Evolutionary conservation across 2,329 filamentous ascomycete genomes (phyloP).

Genomic region (Sclerotinia subarctica): DNA sequence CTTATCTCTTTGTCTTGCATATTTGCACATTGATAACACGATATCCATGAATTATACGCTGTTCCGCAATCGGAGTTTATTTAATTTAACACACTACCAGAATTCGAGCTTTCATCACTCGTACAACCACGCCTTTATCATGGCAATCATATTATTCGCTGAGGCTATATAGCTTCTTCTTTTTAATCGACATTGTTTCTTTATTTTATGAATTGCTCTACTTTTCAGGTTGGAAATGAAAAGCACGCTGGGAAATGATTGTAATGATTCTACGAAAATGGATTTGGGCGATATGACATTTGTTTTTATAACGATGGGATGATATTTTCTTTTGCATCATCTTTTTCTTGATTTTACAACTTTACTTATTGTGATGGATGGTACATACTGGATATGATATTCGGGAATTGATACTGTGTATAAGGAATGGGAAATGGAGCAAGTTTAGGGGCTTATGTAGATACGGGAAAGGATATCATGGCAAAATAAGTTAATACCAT

Average conservation of each 20-base stretch:
- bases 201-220: slow-evolving; percentile 4
- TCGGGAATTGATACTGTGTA: slow-evolving; percentile 10
- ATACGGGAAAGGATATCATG: background rate
- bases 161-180: background rate
- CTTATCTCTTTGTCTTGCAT: slow-evolving; percentile 8
- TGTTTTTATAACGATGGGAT: background rate
- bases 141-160: slow-evolving; percentile 7
- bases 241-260: slow-evolving; percentile 15
- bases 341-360: background rate
- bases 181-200: slow-evolving; percentile 12
- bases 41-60: slow-evolving; percentile 12
- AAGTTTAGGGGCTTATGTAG: background rate
- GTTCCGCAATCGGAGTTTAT: background rate
- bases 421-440: background rate
- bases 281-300: background rate
- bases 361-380: background rate
- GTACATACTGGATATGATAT: slow-evolving; percentile 11
- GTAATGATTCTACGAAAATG: slow-evolving; percentile 16
- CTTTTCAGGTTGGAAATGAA: slow-evolving; percentile 2
- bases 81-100: background rate
- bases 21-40: background rate
- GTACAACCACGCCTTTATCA: background rate
- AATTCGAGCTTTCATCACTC: background rate
- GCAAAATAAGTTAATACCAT: slow-evolving; percentile 1
- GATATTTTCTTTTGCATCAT: background rate